Base-by-base conservation (phyloP, 2,329 filamentous ascomycete genomes). In the Eutypella sp. region DNA sequence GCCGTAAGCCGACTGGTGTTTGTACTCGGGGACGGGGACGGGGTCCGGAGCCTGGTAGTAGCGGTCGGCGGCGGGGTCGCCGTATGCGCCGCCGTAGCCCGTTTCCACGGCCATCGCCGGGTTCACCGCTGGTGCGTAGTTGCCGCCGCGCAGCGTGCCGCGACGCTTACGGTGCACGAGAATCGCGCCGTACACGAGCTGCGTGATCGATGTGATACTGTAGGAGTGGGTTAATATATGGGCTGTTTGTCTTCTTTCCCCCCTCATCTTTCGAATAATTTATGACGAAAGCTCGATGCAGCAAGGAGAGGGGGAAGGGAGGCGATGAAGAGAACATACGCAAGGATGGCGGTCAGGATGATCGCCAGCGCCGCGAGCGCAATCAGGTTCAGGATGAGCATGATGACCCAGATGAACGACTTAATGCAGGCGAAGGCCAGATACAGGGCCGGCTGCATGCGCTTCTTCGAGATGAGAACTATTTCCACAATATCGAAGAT, bases 401-500 rank as follows among this genome's bases (percentile, higher is more conserved):
- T 34, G 42, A 55, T 38, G 15, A 42, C 42, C 56, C 56, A 58
- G 41, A 58, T 46, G 11, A 41, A 4, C 20, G 51, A 51, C 46
- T 60, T 60, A 33, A 57, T 34, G 42, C 55, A 54, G 8, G 55
- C 54, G 41, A 46, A 54, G 18, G 50, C 6, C 3, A 60, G 55
- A 40, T 56, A 58, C 23, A 60, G 42, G 11, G 33, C 49, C 20
- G 55, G 55, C 4, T 54, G 51, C 56, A 60, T 57, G 36, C 41
- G 42, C 39, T 48, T 51, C n/a, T 40, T 43, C 18, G 48, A 29
- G 27, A 58, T 57, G 20, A 58, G 43, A 42, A 57, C 29, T 40
- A 60, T 58, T 48, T 60, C 57, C 42, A 49, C 22, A 22, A 60
- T 49, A 44, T 58, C 48, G 34, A 58, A 22, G 47, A 57, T 9